Evolutionary conservation across 805 yeast species (phyloP), one percentile per base, ranked within the genome.

Genomic region (Martiniozyma abietophila): DNA sequence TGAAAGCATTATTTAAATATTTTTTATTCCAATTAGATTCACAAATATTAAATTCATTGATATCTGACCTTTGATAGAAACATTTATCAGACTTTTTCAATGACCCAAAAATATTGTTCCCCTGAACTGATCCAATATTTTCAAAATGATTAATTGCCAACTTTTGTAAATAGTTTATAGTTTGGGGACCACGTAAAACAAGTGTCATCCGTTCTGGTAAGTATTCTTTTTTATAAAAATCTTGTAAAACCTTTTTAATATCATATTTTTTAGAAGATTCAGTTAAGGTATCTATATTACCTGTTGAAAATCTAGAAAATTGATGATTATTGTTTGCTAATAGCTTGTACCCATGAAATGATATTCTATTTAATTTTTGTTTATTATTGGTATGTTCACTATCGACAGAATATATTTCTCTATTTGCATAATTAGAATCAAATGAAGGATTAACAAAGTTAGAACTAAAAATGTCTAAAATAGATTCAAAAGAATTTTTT

Each of bases 111-210:
- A 27, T 17, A 5, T 23, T 6, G 9, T 16, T 22, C 14, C 29
- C 26, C n/a, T 14, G 15, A 7, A 25, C 32, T 8, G 27, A n/a
- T 7, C 38, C 42, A 8, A 71, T 47, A 21, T 51, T 57, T 12
- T 59, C 49, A 45, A 76, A 78, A 35, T 62, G 50, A 1, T 56
- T 28, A 1, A 62, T 26, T 0, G 76, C 76, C 12, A 74, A 38
- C 44, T 71, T 78, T 27, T 69, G 71, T 23, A 81, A 49, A 18
- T 58, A 53, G 42, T 75, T 76, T 22, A 79, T 43, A 0, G 88
- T 74, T 37, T 77, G 81, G 0, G 86, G 76, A 0, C 88, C 80
- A 44, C 70, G 64, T 5, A 81, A 43, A 2, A 78, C 83, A 17
- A 80, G 33, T 0, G 75, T 57, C 71, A 76, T 70, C 27, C 65